These are phyloP conservation scores for Colletotrichum salicis DNA, from an alignment of 2,329 filamentous ascomycete species.

Conservation along the genomic window DNA sequence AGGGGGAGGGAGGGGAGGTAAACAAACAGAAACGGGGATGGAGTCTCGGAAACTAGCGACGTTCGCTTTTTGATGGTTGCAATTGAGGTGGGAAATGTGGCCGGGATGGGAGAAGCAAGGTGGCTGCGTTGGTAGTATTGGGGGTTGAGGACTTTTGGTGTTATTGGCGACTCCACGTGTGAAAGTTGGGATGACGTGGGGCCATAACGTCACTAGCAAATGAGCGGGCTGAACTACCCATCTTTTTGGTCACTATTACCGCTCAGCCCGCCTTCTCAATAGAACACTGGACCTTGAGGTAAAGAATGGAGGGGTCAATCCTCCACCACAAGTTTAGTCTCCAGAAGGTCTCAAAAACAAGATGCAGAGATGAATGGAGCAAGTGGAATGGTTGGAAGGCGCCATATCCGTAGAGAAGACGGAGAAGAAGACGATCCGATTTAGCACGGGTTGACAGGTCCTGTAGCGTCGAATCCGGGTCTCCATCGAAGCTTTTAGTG, in stretches of 20 bases:
- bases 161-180: constrained; percentile 29
- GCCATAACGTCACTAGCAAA: constrained; percentile 29
- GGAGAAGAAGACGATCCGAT: not conserved
- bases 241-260: not conserved
- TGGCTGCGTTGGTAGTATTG: not conserved
- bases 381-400: not conserved
- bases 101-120: not conserved
- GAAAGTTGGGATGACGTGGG: constrained; percentile 32
- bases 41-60: not conserved
- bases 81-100: not conserved
- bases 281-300: no score
- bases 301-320: not conserved
- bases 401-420: not conserved
- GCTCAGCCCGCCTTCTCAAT: not conserved
- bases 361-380: not conserved
- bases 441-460: not conserved
- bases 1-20: not conserved
- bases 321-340: not conserved
- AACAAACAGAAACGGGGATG: not conserved
- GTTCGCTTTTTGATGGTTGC: not conserved
- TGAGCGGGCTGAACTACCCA: constrained; percentile 3
- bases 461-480: not conserved
- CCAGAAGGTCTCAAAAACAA: not conserved
- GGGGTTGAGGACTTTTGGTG: not conserved
- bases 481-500: not conserved